Percentiles rank a stretch among this genome's conserved stretches.
Conservation (phyloP, 441 rosid species). For the Mallotus repandus region DNA sequence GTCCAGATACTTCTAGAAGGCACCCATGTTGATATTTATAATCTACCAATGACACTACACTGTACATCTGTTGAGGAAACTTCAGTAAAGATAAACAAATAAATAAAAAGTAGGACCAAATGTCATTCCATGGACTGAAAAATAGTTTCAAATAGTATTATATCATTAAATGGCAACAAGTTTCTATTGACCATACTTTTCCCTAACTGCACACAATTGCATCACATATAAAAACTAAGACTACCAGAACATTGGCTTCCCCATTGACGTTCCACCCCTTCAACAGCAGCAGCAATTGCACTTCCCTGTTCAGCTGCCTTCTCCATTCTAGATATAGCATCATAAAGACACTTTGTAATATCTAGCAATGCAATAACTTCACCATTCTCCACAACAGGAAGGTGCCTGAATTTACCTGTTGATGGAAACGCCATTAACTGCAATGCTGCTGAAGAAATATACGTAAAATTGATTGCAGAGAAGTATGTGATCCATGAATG, state of each 20-base stretch:
- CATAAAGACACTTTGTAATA: slow-evolving; percentile 88
- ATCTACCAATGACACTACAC: not conserved
- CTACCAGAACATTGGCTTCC: slow-evolving; percentile 65
- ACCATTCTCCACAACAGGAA: slow-evolving; percentile 96
- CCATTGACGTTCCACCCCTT: slow-evolving; percentile 91
- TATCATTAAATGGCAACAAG: not conserved
- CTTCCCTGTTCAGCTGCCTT: slow-evolving; percentile 96
- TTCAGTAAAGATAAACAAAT: not conserved
- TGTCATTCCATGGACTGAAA: not conserved
- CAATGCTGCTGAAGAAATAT: slow-evolving; percentile 1
- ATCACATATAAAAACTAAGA: slow-evolving; percentile 5
- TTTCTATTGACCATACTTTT: not conserved
- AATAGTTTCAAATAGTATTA: not conserved
- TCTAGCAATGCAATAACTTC: slow-evolving; percentile 95
- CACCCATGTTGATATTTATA: not conserved
- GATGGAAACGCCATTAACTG: slow-evolving; percentile 10
- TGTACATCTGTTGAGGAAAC: not conserved
- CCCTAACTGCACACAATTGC: not conserved
- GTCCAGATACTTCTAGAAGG: not conserved
- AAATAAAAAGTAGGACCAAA: not conserved
- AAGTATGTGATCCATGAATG: not conserved
- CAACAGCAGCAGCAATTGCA: slow-evolving; percentile 94
- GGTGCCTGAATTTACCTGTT: slow-evolving; percentile 86
- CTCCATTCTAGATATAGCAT: slow-evolving; percentile 94
- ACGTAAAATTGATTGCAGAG: not conserved